Conservation (phyloP, 805 yeast genomes). For the Ogataea methylovora region DNA sequence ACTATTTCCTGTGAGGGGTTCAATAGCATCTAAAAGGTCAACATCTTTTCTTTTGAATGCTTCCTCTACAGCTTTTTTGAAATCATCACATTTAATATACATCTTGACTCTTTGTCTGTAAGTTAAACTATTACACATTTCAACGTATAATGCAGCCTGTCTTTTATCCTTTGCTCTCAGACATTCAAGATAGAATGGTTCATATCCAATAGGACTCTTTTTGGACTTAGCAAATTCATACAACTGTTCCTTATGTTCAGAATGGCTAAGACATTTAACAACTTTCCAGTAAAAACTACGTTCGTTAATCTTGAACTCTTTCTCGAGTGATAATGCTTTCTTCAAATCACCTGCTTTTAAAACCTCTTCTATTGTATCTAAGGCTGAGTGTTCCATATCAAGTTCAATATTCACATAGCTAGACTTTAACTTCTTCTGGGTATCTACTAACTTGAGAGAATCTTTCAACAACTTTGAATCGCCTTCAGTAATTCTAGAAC, state of each 20-base stretch:
- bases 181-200: conserved; percentile 52
- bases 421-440: conserved; percentile 32
- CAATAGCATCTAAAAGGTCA: conserved; percentile 21
- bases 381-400: conserved; percentile 23
- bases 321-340: conserved; percentile 39
- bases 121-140: conserved; percentile 37
- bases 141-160: conserved; percentile 55
- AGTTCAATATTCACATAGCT: not conserved
- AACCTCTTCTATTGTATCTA: conserved; percentile 40
- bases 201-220: conserved; percentile 68
- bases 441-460: conserved; percentile 26
- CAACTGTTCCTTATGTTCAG: conserved; percentile 46
- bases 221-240: conserved; percentile 41
- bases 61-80: conserved; percentile 40
- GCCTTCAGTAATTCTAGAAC: conserved; percentile 24
- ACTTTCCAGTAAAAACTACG: conserved; percentile 48
- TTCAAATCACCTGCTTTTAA: conserved; percentile 37
- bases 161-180: conserved; percentile 45
- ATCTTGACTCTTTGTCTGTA: conserved; percentile 42
- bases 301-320: conserved; percentile 50
- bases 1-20: conserved; percentile 14
- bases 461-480: conserved; percentile 36
- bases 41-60: conserved; percentile 38
- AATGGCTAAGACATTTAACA: conserved; percentile 38
- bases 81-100: conserved; percentile 46